These are phyloP conservation scores for Tremellales sp. DNA, from an alignment of 1,284 basidiomycete species.

Conservation along the genomic window DNA sequence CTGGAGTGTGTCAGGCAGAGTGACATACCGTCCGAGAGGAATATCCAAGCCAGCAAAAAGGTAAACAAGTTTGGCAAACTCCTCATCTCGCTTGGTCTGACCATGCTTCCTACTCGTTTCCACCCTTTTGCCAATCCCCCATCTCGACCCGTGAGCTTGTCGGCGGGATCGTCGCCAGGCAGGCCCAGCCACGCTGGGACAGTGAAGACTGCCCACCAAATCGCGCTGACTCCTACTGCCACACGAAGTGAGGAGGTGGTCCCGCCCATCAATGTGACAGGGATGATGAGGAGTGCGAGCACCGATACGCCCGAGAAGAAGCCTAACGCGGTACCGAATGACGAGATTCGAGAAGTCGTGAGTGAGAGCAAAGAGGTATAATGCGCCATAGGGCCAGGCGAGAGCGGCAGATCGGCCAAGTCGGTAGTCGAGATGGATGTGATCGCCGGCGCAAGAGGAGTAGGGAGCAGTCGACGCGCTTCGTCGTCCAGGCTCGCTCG, in stretches of 20 bases:
- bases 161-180: constrained; percentile 46
- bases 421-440: constrained; percentile 15
- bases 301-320: constrained; percentile 66
- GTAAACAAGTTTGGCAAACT: constrained; percentile 75
- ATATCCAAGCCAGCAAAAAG: constrained; percentile 84
- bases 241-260: constrained; percentile 70
- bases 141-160: constrained; percentile 5
- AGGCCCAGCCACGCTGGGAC: constrained; percentile 70
- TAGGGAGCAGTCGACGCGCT: constrained; percentile 19
- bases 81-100: constrained; percentile 64
- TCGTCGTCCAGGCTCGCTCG: constrained; percentile 9
- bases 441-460: constrained; percentile 13
- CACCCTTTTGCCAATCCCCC: constrained; percentile 35
- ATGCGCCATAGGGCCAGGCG: background rate
- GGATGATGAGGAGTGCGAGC: constrained; percentile 68
- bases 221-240: constrained; percentile 71
- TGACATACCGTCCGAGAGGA: constrained; percentile 72
- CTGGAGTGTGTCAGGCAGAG: background rate
- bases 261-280: constrained; percentile 62
- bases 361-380: constrained; percentile 61
- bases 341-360: constrained; percentile 72
- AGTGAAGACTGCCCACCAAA: constrained; percentile 79
- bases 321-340: constrained; percentile 75
- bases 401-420: constrained; percentile 9
- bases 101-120: constrained; percentile 54